These are phyloP conservation scores for Penicillium janthinellum DNA, from an alignment of 2,329 filamentous ascomycete genomes.

Conservation along the genomic window DNA sequence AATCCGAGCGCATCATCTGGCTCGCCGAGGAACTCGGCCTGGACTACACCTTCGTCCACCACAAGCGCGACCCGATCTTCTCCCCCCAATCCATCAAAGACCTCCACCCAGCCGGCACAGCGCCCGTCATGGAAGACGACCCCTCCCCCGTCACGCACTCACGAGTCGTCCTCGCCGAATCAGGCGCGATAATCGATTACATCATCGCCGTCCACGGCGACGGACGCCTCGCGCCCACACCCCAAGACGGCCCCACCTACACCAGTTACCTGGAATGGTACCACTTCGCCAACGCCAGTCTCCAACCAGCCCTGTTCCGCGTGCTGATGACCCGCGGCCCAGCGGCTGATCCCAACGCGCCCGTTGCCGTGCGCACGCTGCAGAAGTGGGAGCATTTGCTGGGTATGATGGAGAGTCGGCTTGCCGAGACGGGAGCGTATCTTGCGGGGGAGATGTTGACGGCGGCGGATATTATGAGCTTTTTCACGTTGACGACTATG, in stretches of 20 bases:
- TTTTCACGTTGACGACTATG: slow-evolving; percentile 27
- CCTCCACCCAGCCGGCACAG: slow-evolving; percentile 23
- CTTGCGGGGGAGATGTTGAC: slow-evolving; percentile 24
- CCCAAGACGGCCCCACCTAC: slow-evolving; percentile 24
- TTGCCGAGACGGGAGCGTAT: slow-evolving; percentile 23
- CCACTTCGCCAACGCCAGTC: slow-evolving; percentile 24
- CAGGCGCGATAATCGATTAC: slow-evolving; percentile 25
- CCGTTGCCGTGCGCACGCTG: slow-evolving; percentile 4
- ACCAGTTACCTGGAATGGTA: slow-evolving; percentile 26
- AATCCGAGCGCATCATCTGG: slow-evolving; percentile 31
- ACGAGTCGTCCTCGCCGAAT: slow-evolving; percentile 23
- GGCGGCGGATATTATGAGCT: slow-evolving; percentile 25
- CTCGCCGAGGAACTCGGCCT: slow-evolving; percentile 27
- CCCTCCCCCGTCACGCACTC: slow-evolving; percentile 22
- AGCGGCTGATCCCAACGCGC: slow-evolving; percentile 9
- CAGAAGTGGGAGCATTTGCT: slow-evolving; percentile 15
- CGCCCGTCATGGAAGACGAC: slow-evolving; percentile 27
- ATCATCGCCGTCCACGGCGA: slow-evolving; percentile 23
- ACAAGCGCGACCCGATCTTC: slow-evolving; percentile 26
- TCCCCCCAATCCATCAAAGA: slow-evolving; percentile 26
- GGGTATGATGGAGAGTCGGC: slow-evolving; percentile 18
- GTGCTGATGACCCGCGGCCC: slow-evolving; percentile 16
- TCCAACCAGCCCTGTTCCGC: slow-evolving; percentile 20
- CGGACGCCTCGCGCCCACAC: slow-evolving; percentile 19
- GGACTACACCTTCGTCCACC: slow-evolving; percentile 22